Base-by-base conservation (phyloP, 1,284 basidiomycete genomes). In the Heterobasidion occidentale region DNA sequence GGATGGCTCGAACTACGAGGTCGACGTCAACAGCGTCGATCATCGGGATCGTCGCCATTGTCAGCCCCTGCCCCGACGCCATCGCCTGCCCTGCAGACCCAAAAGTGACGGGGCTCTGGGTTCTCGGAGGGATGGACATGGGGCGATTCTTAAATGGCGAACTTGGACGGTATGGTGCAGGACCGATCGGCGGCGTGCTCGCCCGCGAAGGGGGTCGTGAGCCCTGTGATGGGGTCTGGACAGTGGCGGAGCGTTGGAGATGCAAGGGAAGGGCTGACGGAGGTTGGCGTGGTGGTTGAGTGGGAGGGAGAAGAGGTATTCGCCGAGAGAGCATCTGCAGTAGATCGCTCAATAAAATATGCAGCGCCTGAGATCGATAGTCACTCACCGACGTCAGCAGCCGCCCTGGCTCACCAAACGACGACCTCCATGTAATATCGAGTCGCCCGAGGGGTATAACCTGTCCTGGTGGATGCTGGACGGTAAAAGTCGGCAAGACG, bases 401-500 rank as follows among this genome's bases (percentile, higher is more conserved):
- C 49, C 89, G 78, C 1, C 92, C 92, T 17, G 85, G 88, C 70
- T 93, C 89, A 9, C 90, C 89, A 61, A 84, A 88, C 14, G 81
- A 80, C 14, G 88, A 88, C 48, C 84, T 75, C 92, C 92, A 95
- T 1, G 83, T 80, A 38, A 95, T 85, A 63, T 93, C 89, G 9
- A 95, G 75, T 59, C 88, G 76, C 19, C 92, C 92, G 1, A 95
- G 78, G 3, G 90, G 80, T 15, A 94, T 78, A 44, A 86, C 75
- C 34, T 77, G 79, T 2, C 92, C 92, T 0, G 89, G 84, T 1
- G 77, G 64, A 64, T 80, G 78, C 3, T 68, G 63, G 0, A 78
- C 67, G 11, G 84, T 82, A 54, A 83, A 79, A 0, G 77, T 60
- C 0, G 81, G 73, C 3, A 70, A 54, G 3, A 60, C 59, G 36